Evolutionary conservation across 768 basidiomycete genomes (phyloP).

Genomic region (Holtermannia corniformis): DNA sequence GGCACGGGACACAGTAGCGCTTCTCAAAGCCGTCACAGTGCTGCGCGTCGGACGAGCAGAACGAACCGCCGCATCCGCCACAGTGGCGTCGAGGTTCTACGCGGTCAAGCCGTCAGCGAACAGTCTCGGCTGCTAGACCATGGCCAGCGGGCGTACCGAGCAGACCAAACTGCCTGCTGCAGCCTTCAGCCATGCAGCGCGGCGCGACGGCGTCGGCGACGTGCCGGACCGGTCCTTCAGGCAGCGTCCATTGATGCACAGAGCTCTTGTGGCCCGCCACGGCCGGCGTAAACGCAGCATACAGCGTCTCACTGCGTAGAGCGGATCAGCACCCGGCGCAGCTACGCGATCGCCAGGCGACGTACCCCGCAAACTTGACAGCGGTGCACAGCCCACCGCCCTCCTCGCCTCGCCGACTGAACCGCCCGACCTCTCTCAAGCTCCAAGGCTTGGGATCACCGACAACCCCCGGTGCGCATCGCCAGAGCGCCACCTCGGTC

Average conservation of each 20-base stretch:
- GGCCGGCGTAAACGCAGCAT: constrained; percentile 24
- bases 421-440: constrained; percentile 60
- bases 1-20: constrained; percentile 11
- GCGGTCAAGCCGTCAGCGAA: background rate
- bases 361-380: constrained; percentile 71
- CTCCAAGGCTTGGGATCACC: constrained; percentile 60
- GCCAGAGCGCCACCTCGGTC: constrained; percentile 66
- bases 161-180: constrained; percentile 36
- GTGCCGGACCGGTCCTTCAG: constrained; percentile 39
- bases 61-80: constrained; percentile 40
- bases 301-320: constrained; percentile 39
- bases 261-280: constrained; percentile 12
- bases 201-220: constrained; percentile 26
- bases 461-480: constrained; percentile 72
- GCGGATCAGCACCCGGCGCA: background rate
- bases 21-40: constrained; percentile 7
- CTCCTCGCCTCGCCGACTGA: constrained; percentile 45
- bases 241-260: constrained; percentile 39
- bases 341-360: background rate
- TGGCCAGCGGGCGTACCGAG: constrained; percentile 15
- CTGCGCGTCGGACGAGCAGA: constrained; percentile 26
- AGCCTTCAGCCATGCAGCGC: constrained; percentile 35
- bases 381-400: constrained; percentile 56
- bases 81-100: constrained; percentile 36
- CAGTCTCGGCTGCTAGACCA: background rate